Percentiles rank a stretch among this genome's conserved stretches.
These are phyloP conservation scores for Ceratocystis cacaofunesta DNA, from an alignment of 2,329 filamentous ascomycete genomes.

Conservation along the genomic window DNA sequence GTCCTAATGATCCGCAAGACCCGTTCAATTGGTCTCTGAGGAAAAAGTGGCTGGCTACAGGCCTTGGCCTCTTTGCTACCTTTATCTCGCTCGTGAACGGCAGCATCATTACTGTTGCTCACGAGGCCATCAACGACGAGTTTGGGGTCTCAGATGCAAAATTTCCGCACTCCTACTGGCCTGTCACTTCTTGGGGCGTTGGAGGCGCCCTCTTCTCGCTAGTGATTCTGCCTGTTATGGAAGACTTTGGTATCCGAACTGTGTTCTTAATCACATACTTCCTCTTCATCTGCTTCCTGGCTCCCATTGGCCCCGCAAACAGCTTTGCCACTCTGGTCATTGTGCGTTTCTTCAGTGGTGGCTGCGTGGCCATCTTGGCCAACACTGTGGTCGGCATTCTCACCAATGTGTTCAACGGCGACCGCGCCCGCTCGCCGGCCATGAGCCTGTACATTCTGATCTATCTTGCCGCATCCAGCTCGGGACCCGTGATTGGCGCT, in stretches of 20 bases:
- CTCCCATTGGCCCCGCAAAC: constrained; percentile 8
- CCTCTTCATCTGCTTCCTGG: constrained; percentile 19
- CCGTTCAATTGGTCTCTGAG: constrained; percentile 53
- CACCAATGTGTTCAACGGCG: constrained; percentile 22
- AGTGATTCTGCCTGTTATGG: constrained; percentile 29
- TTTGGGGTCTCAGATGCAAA: constrained; percentile 18
- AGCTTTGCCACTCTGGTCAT: constrained; percentile 17
- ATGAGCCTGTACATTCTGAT: constrained; percentile 19
- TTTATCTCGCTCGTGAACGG: constrained; percentile 18
- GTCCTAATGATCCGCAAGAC: constrained; percentile 43
- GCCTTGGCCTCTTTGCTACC: constrained; percentile 24
- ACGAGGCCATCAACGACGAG: constrained; percentile 18
- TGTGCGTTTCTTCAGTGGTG: constrained; percentile 22
- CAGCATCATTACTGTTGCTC: constrained; percentile 16
- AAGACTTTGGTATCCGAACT: constrained; percentile 23
- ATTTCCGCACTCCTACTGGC: constrained; percentile 16
- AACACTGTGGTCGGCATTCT: constrained; percentile 21
- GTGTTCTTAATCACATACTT: constrained; percentile 21
- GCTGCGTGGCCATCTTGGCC: constrained; percentile 21
- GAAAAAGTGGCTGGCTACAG: constrained; percentile 26
- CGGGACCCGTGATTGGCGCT: constrained; percentile 24
- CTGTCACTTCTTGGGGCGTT: constrained; percentile 21
- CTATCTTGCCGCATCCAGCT: constrained; percentile 19
- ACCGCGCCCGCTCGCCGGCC: constrained; percentile 21
- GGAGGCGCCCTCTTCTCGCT: constrained; percentile 29